Base-by-base conservation (phyloP, 352 stramenopile species). In the Globisporangium emineosum region DNA sequence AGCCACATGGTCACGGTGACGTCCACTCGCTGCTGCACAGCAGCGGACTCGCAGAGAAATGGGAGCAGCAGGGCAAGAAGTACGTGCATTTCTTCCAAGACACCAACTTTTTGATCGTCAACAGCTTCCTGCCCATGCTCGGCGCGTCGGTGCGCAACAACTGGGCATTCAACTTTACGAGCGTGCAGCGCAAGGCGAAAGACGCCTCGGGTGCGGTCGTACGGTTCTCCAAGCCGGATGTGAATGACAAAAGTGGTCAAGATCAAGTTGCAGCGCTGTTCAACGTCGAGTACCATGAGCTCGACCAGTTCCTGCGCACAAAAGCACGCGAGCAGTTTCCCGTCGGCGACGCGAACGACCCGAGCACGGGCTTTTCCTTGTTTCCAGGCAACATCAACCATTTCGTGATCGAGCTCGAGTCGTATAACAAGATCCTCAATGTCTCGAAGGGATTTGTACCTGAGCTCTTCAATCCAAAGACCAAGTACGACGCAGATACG, bases 1-100 rank as follows among this genome's bases (percentile, higher is more conserved):
- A 99, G 75, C 97, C 97, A 0, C 97, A 99, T 67, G 97, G 97
- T 40, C 97, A 99, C 67, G 97, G 97, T 35, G 97, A 99, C 76
- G 96, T 99, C 27, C 97, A 99, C 77, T 88, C 92, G 35, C 72
- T 99, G 27, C 78, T 98, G 55, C 83, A 94, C 62, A 75, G 65
- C 30, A 93, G 82, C 9, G 85, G 89, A 10, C 62, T 96, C 19
- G 83, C 93, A 0, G 27, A 56, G 5, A 66, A 75, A 21, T 98
- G 92, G 94, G 67, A 75, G 2, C 43, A 79, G n/a, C 25, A 73
- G 9, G 93, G 94, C n/a, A 87, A 93, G 70, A 96, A 90, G 69
- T 88, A 93, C 35, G 82, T 98, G n/a, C 98, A 99, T 69, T 99
- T 99, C 72, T 86, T 94, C 68, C 77, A 93, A 57, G 96, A 98